These are phyloP conservation scores for Iris macrosiphon DNA, from an alignment of 106 monocot species.

Conservation along the genomic window DNA sequence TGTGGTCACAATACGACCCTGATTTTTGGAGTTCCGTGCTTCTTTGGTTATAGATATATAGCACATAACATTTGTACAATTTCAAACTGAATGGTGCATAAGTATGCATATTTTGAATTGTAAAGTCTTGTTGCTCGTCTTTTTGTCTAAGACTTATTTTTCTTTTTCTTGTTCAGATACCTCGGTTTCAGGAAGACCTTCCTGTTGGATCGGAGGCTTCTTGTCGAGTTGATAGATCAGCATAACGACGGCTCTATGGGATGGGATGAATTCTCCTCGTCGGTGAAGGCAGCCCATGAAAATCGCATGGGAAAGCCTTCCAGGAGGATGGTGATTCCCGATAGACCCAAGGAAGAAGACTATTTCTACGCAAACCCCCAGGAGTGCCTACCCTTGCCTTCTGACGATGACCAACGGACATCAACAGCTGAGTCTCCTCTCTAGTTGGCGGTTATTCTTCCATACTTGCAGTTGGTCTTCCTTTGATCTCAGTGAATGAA, in stretches of 20 bases:
- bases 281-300: slow-evolving; percentile 59
- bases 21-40: too few relatives aligned
- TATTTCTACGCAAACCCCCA: slow-evolving; percentile 95
- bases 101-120: too few relatives aligned
- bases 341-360: slow-evolving; percentile 91
- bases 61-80: too few relatives aligned
- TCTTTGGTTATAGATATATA: too few relatives aligned
- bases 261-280: slow-evolving; percentile 73
- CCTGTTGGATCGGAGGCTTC: slow-evolving; percentile 50
- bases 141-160: too few relatives aligned
- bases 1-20: too few relatives aligned
- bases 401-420: slow-evolving; percentile 19
- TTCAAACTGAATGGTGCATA: too few relatives aligned
- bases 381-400: slow-evolving; percentile 53
- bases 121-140: too few relatives aligned
- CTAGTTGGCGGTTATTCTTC: too few relatives aligned
- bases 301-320: slow-evolving; percentile 60
- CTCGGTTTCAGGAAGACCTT: slow-evolving; percentile 76
- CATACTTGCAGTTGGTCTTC: too few relatives aligned
- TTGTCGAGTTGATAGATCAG: slow-evolving; percentile 67
- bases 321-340: slow-evolving; percentile 52
- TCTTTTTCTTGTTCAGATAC: slow-evolving; percentile 45
- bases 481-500: too few relatives aligned
- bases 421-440: too few relatives aligned
- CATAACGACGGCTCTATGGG: slow-evolving; percentile 45